phyloP scores from a whole-genome alignment of 371 early-diverging fungal species.

The Haplosporangium sp. region DNA sequence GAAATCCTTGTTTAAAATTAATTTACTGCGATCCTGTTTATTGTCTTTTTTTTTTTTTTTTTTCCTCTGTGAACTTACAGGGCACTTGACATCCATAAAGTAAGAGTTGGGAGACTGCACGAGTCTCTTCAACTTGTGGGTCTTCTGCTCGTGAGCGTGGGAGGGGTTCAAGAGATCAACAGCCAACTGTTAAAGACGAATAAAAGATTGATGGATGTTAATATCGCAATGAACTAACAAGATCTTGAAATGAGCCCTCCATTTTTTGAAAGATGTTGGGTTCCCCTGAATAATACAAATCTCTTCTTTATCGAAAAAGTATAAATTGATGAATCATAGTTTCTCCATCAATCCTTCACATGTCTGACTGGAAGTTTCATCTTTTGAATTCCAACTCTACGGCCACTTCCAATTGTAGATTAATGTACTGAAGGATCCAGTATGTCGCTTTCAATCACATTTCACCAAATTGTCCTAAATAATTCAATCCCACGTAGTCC shows the following conservation, averaged over 20 bases:
- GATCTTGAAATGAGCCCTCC: not conserved
- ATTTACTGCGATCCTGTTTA: not conserved
- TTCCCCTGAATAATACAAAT: not conserved
- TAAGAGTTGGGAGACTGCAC: slow-evolving; percentile 99
- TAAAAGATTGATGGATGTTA: slow-evolving; percentile 33
- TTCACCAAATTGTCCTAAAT: not conserved
- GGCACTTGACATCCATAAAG: slow-evolving; percentile 99
- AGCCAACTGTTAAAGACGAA: slow-evolving; percentile 82
- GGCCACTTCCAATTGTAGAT: not conserved
- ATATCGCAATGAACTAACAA: slow-evolving; percentile 9
- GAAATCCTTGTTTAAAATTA: not conserved
- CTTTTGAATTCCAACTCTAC: not conserved
- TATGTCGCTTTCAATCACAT: not conserved
- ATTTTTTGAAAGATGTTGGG: not conserved
- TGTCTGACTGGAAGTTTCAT: not conserved
- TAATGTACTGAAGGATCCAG: not conserved
- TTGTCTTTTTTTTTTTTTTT: not conserved
- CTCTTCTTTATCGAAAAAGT: not conserved
- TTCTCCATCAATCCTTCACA: slow-evolving; percentile 21
- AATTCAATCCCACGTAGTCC: not conserved
- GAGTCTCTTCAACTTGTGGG: slow-evolving; percentile 99
- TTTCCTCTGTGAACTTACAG: slow-evolving; percentile 67
- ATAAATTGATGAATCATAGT: slow-evolving; percentile 20
- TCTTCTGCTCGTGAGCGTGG: slow-evolving; percentile 91
- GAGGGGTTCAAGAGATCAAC: slow-evolving; percentile 99